phyloP scores from a whole-genome alignment of 2,329 filamentous ascomycete genomes.

The Penicillium sp. region DNA sequence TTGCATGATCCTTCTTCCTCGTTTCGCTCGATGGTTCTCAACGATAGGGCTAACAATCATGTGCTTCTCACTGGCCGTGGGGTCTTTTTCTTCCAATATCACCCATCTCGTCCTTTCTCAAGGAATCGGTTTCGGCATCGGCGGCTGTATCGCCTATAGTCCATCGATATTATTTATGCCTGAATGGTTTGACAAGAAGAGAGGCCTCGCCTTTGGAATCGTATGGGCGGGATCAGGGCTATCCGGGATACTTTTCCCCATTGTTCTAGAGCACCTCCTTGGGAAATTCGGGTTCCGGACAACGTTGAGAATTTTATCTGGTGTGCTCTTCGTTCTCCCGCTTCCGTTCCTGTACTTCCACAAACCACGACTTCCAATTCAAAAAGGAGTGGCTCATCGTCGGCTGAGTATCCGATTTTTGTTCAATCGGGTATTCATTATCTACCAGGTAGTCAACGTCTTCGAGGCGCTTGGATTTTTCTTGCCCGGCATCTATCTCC shows the following conservation, averaged over 20 bases:
- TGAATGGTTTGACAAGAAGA: conserved; percentile 56
- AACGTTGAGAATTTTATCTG: conserved; percentile 49
- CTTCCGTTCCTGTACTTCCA: conserved; percentile 40
- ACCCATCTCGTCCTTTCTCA: conserved; percentile 32
- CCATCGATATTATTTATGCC: conserved; percentile 54
- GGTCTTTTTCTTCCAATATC: conserved; percentile 29
- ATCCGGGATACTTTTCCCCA: conserved; percentile 51
- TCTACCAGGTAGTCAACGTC: conserved; percentile 53
- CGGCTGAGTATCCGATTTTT: conserved; percentile 48
- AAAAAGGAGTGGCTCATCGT: conserved; percentile 31
- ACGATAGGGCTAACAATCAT: conserved; percentile 25
- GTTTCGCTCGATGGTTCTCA: conserved; percentile 25
- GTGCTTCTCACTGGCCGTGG: conserved; percentile 29
- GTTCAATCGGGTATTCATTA: conserved; percentile 42
- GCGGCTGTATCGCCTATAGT: conserved; percentile 55
- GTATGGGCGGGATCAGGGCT: conserved; percentile 46
- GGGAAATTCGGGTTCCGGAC: conserved; percentile 48
- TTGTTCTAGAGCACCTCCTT: conserved; percentile 50
- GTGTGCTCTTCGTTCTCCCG: conserved; percentile 31
- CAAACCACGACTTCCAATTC: conserved; percentile 47
- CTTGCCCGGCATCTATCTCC: conserved; percentile 44
- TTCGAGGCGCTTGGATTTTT: conserved; percentile 43
- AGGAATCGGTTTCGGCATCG: conserved; percentile 43
- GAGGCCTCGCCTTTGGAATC: conserved; percentile 50
- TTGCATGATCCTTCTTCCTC: conserved; percentile 25